phyloP scores from a whole-genome alignment of 169 alveolate genomes.

The Plasmodium cynomolgi region DNA sequence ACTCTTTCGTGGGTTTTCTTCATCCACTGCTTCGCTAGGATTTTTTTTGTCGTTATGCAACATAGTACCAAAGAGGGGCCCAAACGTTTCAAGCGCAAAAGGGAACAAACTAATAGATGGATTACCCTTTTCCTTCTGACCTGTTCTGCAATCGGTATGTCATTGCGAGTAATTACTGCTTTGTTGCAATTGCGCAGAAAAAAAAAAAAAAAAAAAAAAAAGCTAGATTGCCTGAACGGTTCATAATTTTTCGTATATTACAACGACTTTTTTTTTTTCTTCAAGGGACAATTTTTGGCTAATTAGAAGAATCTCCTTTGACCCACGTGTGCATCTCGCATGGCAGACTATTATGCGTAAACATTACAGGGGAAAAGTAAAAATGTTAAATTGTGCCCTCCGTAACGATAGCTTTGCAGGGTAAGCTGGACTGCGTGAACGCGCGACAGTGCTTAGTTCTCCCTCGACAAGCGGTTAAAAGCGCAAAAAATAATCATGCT shows the following conservation, averaged over 20 bases:
- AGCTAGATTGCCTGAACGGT: background rate
- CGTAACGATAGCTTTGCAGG: background rate
- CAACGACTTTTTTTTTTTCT: background rate
- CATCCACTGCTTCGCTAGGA: background rate
- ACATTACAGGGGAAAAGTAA: background rate
- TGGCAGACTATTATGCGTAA: background rate
- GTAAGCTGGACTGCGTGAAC: background rate
- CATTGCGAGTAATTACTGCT: background rate
- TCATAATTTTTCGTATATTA: background rate
- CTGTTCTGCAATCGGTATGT: background rate
- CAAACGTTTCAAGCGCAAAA: background rate
- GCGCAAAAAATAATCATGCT: background rate
- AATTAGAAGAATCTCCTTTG: background rate
- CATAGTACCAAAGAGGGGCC: conserved; percentile 4
- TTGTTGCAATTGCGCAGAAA: background rate
- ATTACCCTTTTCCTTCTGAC: background rate
- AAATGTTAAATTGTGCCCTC: background rate
- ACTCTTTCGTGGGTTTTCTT: background rate
- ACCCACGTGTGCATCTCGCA: background rate
- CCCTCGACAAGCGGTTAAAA: background rate
- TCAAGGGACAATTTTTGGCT: background rate
- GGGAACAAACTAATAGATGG: background rate
- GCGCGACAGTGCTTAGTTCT: background rate
- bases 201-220: conserved; percentile 21
- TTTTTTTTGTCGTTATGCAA: conserved; percentile 5